phyloP scores from a whole-genome alignment of 345 rosid species.

The Heritiera fomes region DNA sequence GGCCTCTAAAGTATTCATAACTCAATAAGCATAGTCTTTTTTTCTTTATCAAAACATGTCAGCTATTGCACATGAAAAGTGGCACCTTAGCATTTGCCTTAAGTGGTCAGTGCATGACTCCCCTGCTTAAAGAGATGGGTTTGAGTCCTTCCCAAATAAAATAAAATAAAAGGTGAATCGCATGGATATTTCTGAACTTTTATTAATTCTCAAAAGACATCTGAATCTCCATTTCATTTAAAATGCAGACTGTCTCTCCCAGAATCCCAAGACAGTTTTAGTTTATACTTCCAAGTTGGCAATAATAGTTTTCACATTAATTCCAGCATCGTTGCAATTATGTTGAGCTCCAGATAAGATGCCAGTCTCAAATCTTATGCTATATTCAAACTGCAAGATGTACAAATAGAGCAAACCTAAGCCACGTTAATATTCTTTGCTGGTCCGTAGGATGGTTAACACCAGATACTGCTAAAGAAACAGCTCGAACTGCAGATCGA shows the following conservation, averaged over 20 bases:
- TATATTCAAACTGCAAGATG: background rate
- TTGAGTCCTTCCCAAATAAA: too few relatives aligned
- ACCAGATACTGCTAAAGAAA: constrained; percentile 93
- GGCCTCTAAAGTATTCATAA: background rate
- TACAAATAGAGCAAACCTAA: constrained; percentile 56
- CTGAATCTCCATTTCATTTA: background rate
- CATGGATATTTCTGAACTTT: background rate
- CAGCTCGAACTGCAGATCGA: constrained; percentile 71
- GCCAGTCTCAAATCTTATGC: background rate
- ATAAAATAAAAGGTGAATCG: background rate
- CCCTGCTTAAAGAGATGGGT: too few relatives aligned
- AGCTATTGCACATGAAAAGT: background rate
- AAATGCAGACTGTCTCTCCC: background rate
- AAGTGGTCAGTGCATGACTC: too few relatives aligned
- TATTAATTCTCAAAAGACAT: background rate
- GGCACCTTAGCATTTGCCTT: too few relatives aligned
- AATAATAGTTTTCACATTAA: background rate
- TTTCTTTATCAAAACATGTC: background rate
- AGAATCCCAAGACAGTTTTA: background rate
- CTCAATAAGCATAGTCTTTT: background rate
- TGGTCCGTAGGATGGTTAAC: constrained; percentile 92
- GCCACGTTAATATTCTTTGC: constrained; percentile 73
- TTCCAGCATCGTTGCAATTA: background rate
- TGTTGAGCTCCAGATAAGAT: background rate
- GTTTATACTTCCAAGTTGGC: background rate